Base-by-base conservation (phyloP, 2,329 filamentous ascomycete genomes). In the Phaeosphaeriaceae sp. region DNA sequence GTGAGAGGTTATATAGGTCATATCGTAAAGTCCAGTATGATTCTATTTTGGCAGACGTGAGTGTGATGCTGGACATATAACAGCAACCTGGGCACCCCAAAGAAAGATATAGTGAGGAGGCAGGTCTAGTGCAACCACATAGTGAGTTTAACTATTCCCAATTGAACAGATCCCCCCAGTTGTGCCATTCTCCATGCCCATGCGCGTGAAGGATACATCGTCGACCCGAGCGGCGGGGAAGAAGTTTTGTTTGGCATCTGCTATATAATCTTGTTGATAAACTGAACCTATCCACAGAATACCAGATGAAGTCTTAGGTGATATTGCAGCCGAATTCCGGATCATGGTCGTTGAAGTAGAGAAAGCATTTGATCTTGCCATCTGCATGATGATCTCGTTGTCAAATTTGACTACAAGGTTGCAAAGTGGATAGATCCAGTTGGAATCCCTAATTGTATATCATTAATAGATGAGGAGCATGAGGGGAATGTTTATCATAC, bases 351-450 rank as follows among this genome's bases (percentile, higher is more conserved):
- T 11, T 32, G 3, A 13, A 9, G 9, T 6, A n/a, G 13, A 4
- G 12, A n/a, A 2, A 3, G 17, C 15, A n/a, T 2, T 3, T 11
- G 13, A 23, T 23, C 18, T 23, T 5, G 17, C 17, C 12, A 35
- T 3, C 9, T 33, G 18, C 4, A 43, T 13, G 6, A 43, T 7
- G 5, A 43, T 35, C 11, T 35, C 29, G 7, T 43, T n/a, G 17
- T 43, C 12, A 16, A 43, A 43, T 26, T 43, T 43, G 5, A 43
- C 29, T 7, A 21, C 28, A 7, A 43, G 2, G 18, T 35, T 43
- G 18, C 40, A 43, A n/a, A n/a, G n/a, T n/a, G n/a, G n/a, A 18
- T 9, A 11, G 17, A 34, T 33, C 6, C 3, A 15, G 15, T 5
- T n/a, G 12, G 15, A 5, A n/a, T 16, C 13, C 6, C 40, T 42